Evolutionary conservation across 2,329 filamentous ascomycete genomes (phyloP).

Genomic region (Ophidiomyces ophidiicola): DNA sequence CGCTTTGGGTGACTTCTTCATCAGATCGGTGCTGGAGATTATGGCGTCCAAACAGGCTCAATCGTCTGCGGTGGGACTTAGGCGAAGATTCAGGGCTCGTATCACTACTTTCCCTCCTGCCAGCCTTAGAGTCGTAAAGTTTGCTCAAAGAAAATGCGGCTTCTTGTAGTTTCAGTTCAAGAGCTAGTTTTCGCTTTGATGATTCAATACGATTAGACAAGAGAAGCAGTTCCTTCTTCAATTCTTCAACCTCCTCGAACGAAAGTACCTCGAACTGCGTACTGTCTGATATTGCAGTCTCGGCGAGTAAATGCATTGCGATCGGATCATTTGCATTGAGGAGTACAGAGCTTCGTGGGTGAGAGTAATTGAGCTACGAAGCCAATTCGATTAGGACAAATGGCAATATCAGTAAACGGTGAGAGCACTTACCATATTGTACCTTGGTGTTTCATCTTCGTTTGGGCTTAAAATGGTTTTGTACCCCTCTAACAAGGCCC

Average conservation of each 20-base stretch:
- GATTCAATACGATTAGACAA: constrained; percentile 68
- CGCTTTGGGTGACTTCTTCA: constrained; percentile 59
- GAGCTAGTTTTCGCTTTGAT: constrained; percentile 65
- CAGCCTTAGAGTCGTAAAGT: constrained; percentile 57
- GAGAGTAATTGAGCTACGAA: constrained; percentile 42
- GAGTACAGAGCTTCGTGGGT: constrained; percentile 25
- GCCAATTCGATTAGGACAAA: constrained; percentile 13
- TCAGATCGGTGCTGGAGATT: constrained; percentile 36
- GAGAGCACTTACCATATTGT: constrained; percentile 43
- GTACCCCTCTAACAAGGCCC: constrained; percentile 48
- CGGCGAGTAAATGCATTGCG: constrained; percentile 80
- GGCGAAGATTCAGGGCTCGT: constrained; percentile 26
- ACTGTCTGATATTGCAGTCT: constrained; percentile 85
- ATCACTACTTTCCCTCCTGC: constrained; percentile 30
- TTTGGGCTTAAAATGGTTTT: constrained; percentile 45
- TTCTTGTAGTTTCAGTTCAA: constrained; percentile 90
- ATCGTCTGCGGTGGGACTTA: constrained; percentile 43
- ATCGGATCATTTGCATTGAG: constrained; percentile 47
- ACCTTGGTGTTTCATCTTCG: constrained; percentile 43
- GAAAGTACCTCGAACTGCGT: constrained; percentile 73
- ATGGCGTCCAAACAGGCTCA: constrained; percentile 39
- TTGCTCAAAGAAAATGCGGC: constrained; percentile 76
- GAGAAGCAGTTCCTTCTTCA: constrained; percentile 74
- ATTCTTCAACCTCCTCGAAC: constrained; percentile 76
- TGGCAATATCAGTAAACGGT: neutral